phyloP scores from a whole-genome alignment of 495 filamentous ascomycete species.

The Aspergillus leporis region DNA sequence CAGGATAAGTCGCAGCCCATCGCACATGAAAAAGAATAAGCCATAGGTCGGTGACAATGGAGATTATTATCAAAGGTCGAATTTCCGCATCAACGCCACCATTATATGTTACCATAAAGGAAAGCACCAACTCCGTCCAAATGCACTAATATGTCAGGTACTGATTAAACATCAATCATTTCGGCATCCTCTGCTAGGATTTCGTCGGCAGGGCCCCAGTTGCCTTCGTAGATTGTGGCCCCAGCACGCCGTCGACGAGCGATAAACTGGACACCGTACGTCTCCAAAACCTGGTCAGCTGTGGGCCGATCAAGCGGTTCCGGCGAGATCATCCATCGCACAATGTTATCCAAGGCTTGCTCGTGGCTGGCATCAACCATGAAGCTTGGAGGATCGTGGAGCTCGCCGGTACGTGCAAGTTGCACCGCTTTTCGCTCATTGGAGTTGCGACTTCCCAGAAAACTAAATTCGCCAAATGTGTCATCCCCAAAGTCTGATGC shows the following conservation, averaged over 20 bases:
- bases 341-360: constrained; percentile 78
- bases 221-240: constrained; percentile 91
- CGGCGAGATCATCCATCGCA: constrained; percentile 84
- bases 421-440: constrained; percentile 28
- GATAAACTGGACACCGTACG: constrained; percentile 75
- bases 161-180: constrained; percentile 68
- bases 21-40: background rate
- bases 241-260: constrained; percentile 71
- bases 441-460: constrained; percentile 29
- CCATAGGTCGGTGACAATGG: constrained; percentile 6
- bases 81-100: constrained; percentile 31
- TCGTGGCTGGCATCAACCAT: constrained; percentile 73
- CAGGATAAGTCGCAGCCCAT: constrained; percentile 16
- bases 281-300: constrained; percentile 66
- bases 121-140: constrained; percentile 42
- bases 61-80: constrained; percentile 22
- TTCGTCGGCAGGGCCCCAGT: constrained; percentile 84
- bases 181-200: constrained; percentile 68
- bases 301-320: constrained; percentile 72
- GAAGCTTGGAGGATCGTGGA: constrained; percentile 76
- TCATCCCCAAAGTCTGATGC: constrained; percentile 50
- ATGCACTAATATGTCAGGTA: constrained; percentile 38
- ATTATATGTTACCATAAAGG: constrained; percentile 37
- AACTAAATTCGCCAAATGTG: constrained; percentile 36
- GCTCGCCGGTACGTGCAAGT: constrained; percentile 59